Base-by-base conservation (phyloP, 345 rosid genomes). In the Corchorus olitorius region DNA sequence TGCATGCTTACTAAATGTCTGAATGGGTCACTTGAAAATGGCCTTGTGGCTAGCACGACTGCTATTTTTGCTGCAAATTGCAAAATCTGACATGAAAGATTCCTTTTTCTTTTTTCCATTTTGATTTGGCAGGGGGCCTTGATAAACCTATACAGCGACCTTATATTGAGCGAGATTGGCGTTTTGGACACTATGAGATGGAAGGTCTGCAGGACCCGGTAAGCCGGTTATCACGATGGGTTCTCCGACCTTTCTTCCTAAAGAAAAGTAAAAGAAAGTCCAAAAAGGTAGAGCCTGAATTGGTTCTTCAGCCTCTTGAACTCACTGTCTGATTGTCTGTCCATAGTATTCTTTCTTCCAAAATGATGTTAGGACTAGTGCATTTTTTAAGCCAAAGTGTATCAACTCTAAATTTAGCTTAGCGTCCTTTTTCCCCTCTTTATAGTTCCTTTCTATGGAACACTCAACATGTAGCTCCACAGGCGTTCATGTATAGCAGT, bases 181-280 rank as follows among this genome's bases (percentile, higher is more conserved):
- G 95, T 60, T 94, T 94, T 82, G 98, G 98, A 77, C 97, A 91
- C 82, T 94, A 94, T 77, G 89, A 91, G 84, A 84, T 94, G 94
- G 98, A 94, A 73, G 97, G 97, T 79, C 90, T 94, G 65, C 98
- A 93, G 82, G 98, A 94, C 73, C 98, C 98, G 1, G 70, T 94
- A 65, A 91, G 92, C 80, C 84, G 92, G 34, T 37, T 91, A 17
- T 83, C 87, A 53, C 81, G 93, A 84, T 53, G 75, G 67, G 79
- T 94, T 71, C 83, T 82, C 65, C 88, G 70, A 37, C 84, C 90
- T 53, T 78, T 91, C 82, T 76, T 83, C 73, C 75, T 78, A n/a
- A n/a, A n/a, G 15, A 75, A 34, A 72, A 87, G 75, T 84, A 90
- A 79, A 63, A 86, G 83, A 78, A 85, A 84, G 60, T 74, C 77